Conservation (phyloP, 352 stramenopile species). For the Pythium pyrilobum region DNA sequence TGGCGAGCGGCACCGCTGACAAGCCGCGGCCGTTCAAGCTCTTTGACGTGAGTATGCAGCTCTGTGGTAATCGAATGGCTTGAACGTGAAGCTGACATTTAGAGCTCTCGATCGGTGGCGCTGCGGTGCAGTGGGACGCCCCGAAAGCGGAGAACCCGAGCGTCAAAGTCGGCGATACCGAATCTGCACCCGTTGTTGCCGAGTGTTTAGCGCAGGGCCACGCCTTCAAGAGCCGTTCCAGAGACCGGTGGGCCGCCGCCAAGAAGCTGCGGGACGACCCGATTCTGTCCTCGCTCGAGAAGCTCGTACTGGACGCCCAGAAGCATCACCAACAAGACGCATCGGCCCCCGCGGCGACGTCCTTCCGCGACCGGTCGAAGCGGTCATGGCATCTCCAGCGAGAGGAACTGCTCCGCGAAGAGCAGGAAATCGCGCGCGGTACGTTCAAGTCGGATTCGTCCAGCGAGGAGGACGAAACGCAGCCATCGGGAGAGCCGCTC, state of each 20-base stretch:
- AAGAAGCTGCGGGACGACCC: slow-evolving; percentile 45
- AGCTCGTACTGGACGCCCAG: slow-evolving; percentile 20
- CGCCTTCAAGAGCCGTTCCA: slow-evolving; percentile 43
- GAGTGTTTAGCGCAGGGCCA: slow-evolving; percentile 37
- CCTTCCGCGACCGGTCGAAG: slow-evolving; percentile 51
- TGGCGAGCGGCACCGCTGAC: neutral
- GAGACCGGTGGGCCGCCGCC: slow-evolving; percentile 32
- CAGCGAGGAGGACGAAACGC: slow-evolving; percentile 8
- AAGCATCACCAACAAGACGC: slow-evolving; percentile 8
- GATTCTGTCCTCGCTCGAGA: slow-evolving; percentile 35
- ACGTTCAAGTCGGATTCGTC: neutral
- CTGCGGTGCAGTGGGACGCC: slow-evolving; percentile 13
- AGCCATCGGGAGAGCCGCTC: neutral
- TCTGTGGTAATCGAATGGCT: neutral
- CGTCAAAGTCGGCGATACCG: neutral
- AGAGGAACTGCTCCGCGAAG: slow-evolving; percentile 25
- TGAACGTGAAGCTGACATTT: neutral
- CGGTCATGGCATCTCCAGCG: slow-evolving; percentile 63
- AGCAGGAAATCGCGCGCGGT: slow-evolving; percentile 12
- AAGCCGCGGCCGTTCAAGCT: slow-evolving; percentile 24
- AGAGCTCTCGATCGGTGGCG: neutral
- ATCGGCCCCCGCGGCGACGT: neutral
- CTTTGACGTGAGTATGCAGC: slow-evolving; percentile 10
- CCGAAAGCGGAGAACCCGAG: neutral
- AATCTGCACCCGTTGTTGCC: slow-evolving; percentile 1